These are phyloP conservation scores for Anacardium occidentale DNA, from an alignment of 345 rosid genomes.

Conservation along the genomic window DNA sequence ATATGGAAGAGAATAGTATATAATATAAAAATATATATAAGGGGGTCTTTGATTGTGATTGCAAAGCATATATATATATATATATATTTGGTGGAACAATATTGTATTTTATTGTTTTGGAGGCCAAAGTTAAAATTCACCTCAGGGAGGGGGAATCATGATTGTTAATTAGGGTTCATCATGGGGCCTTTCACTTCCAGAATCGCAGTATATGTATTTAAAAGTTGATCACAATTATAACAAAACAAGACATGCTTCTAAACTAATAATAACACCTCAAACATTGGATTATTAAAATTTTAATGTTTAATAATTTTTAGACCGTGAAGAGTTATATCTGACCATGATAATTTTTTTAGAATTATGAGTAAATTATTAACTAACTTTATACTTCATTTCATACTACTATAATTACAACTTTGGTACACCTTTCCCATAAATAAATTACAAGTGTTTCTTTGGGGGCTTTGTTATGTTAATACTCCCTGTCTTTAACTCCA, in stretches of 20 bases:
- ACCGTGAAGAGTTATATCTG: too few relatives aligned
- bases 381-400: constrained; percentile 1
- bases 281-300: background rate
- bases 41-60: too few relatives aligned
- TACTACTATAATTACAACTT: background rate
- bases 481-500: background rate
- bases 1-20: too few relatives aligned
- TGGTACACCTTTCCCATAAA: background rate
- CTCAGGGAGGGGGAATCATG: background rate
- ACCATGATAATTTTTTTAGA: background rate
- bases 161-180: background rate
- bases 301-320: too few relatives aligned
- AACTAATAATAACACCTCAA: background rate
- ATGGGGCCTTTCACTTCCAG: background rate
- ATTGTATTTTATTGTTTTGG: too few relatives aligned
- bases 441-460: background rate
- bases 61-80: too few relatives aligned
- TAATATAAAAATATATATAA: too few relatives aligned
- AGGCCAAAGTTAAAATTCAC: background rate
- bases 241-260: background rate
- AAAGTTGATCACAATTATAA: background rate
- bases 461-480: background rate
- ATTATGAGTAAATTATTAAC: background rate
- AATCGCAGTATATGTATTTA: background rate
- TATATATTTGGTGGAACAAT: too few relatives aligned